These are phyloP conservation scores for Globomyces pollinis-pini DNA, from an alignment of 192 early-diverging fungal genomes.

Conservation along the genomic window DNA sequence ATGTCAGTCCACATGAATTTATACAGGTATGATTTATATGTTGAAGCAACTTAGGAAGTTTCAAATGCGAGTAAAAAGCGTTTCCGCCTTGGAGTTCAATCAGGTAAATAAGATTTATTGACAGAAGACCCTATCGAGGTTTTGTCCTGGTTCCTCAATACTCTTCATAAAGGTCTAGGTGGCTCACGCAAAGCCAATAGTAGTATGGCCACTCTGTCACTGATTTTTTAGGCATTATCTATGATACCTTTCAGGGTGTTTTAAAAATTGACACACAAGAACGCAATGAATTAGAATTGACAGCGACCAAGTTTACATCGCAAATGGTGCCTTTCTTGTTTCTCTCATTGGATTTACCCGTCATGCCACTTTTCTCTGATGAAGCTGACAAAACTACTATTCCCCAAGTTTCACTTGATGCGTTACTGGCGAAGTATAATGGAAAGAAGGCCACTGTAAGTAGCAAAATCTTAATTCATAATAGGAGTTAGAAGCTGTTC, in stretches of 20 bases:
- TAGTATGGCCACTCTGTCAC: too few species aligned
- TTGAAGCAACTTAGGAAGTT: slow-evolving; percentile 67
- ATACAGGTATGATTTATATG: slow-evolving; percentile 57
- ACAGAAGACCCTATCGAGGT: slow-evolving; percentile 84
- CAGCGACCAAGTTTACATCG: slow-evolving; percentile 42
- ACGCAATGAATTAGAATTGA: slow-evolving; percentile 7
- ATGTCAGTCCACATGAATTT: slow-evolving; percentile 93
- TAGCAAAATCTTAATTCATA: too few species aligned
- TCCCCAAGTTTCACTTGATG: slow-evolving; percentile 81
- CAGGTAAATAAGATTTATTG: too few species aligned
- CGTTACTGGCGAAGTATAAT: slow-evolving; percentile 78
- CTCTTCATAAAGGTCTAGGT: slow-evolving; percentile 76
- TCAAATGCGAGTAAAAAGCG: slow-evolving; percentile 67
- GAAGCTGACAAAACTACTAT: slow-evolving; percentile 80
- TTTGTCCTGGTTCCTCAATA: slow-evolving; percentile 86
- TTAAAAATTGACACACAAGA: slow-evolving; percentile 63
- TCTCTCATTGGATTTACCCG: slow-evolving; percentile 82
- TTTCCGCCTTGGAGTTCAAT: slow-evolving; percentile 72
- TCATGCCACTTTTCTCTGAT: slow-evolving; percentile 82
- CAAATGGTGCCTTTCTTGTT: slow-evolving; percentile 70
- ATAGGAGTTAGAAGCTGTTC: slow-evolving; percentile 40
- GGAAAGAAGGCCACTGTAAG: slow-evolving; percentile 60
- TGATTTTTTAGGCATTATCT: slow-evolving; percentile 55
- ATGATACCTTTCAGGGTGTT: slow-evolving; percentile 80
- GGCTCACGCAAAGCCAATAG: slow-evolving; percentile 62